Conservation (phyloP, 805 yeast species). For the Hanseniaspora mollemarum region DNA sequence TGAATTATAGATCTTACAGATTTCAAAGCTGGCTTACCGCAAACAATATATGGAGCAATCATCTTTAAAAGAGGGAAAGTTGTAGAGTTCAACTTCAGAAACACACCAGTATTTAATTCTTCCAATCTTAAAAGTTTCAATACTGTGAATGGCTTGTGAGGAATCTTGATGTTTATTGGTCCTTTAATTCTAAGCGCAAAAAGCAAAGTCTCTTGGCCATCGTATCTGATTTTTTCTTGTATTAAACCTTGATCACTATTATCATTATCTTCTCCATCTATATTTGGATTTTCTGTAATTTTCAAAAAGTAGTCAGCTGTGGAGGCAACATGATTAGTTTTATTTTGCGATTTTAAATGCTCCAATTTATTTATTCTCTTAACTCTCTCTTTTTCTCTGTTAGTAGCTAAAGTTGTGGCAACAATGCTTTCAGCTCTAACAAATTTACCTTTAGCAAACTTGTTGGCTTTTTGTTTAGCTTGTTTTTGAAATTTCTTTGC, state of each 20-base stretch:
- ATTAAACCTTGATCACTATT: slow-evolving; percentile 25
- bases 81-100: slow-evolving; percentile 50
- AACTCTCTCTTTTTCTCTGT: slow-evolving; percentile 58
- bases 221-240: slow-evolving; percentile 29
- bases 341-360: slow-evolving; percentile 26
- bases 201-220: slow-evolving; percentile 40
- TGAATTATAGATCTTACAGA: slow-evolving; percentile 64
- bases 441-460: slow-evolving; percentile 41
- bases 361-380: slow-evolving; percentile 50
- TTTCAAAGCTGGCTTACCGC: slow-evolving; percentile 62
- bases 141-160: slow-evolving; percentile 49
- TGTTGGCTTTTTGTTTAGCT: slow-evolving; percentile 35
- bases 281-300: slow-evolving; percentile 22
- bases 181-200: slow-evolving; percentile 60
- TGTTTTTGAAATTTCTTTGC: slow-evolving; percentile 39
- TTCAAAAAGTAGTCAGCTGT: slow-evolving; percentile 30
- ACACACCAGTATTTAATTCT: slow-evolving; percentile 56
- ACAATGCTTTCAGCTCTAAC: slow-evolving; percentile 66
- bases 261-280: slow-evolving; percentile 19
- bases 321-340: slow-evolving; percentile 24
- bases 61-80: slow-evolving; percentile 54
- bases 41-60: slow-evolving; percentile 59
- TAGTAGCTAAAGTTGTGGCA: slow-evolving; percentile 51
- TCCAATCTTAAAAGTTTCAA: slow-evolving; percentile 50
- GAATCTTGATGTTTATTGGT: slow-evolving; percentile 53